Base-by-base conservation (phyloP, 2,329 filamentous ascomycete genomes). In the Aurifilum marmelostoma region DNA sequence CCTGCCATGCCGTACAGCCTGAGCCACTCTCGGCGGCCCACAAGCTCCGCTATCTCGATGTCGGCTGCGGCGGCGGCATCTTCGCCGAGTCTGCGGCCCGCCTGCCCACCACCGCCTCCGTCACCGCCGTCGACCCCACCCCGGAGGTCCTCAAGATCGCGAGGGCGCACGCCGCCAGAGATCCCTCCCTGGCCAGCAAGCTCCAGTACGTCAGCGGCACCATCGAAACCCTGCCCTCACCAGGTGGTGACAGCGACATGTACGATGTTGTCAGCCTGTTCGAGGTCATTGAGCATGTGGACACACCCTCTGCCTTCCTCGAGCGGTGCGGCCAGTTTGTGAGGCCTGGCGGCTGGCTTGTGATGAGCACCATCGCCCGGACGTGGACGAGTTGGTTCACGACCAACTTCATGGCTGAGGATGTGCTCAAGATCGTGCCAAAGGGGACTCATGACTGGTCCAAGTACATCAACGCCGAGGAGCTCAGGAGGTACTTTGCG, bases 11-110 rank as follows among this genome's bases (percentile, higher is more conserved):
- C 72, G 85, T 87, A 27, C 83, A 86, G 60, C 80, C 81, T 70
- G 75, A 81, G 32, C 71, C 79, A 11, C 73, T 81, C 63, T 73
- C 75, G 66, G 41, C 73, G 63, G 61, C 73, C 70, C 72, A 76
- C 11, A 84, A 83, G 24, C 83, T 93, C 4, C 85, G 85, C 43
- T 97, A 93, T 79, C 90, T 99, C 66, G 96, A 99, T 79, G 88
- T 99, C 69, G 96, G 96, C 73, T 98, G 96, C 80, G 96, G 96
- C 71, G 96, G 95, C 29, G 96, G 96, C 71, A 98, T 98, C 79
- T 97, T 98, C 78, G 94, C 95, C 69, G 96, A 98, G 80, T 92
- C 88, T 24, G 92, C 92, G 0, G 92, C 93, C 0, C 86, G 93
- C 7, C 80, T 94, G 43, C 80, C 86, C 0, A 83, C 81, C 56